These are phyloP conservation scores for Euptelea pleiosperma DNA, from an alignment of 164 flowering plant species.

Conservation along the genomic window DNA sequence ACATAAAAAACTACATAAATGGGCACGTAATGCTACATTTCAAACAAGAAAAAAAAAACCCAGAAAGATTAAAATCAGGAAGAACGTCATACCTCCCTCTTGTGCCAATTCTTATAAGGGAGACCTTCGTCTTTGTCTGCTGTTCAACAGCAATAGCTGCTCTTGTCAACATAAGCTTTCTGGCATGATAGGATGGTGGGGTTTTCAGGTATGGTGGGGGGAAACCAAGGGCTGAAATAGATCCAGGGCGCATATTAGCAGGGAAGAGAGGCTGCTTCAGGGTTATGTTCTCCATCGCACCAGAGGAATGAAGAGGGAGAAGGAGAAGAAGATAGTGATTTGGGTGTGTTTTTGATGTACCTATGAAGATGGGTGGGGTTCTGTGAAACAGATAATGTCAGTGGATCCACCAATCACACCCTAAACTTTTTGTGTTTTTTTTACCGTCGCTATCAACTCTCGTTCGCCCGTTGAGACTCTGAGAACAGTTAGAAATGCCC, in stretches of 20 bases:
- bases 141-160: constrained; percentile 69
- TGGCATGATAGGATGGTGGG: constrained; percentile 11
- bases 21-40: background rate
- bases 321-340: no score
- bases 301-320: background rate
- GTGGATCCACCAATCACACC: constrained; percentile 25
- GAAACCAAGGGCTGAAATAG: constrained; percentile 37
- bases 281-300: constrained; percentile 22
- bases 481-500: no score
- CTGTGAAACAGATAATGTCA: no score
- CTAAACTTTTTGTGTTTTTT: background rate
- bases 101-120: constrained; percentile 78
- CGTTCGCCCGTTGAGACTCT: no score
- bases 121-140: constrained; percentile 42
- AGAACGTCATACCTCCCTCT: constrained; percentile 65
- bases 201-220: constrained; percentile 30
- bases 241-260: constrained; percentile 16
- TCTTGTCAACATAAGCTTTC: constrained; percentile 25
- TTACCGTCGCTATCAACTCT: constrained; percentile 26
- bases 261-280: constrained; percentile 11
- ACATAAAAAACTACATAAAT: constrained; percentile 1
- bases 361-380: constrained; percentile 1
- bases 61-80: background rate
- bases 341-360: background rate
- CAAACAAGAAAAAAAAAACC: background rate